These are phyloP conservation scores for Calocybe cyanea DNA, from an alignment of 768 basidiomycete genomes.

Conservation along the genomic window DNA sequence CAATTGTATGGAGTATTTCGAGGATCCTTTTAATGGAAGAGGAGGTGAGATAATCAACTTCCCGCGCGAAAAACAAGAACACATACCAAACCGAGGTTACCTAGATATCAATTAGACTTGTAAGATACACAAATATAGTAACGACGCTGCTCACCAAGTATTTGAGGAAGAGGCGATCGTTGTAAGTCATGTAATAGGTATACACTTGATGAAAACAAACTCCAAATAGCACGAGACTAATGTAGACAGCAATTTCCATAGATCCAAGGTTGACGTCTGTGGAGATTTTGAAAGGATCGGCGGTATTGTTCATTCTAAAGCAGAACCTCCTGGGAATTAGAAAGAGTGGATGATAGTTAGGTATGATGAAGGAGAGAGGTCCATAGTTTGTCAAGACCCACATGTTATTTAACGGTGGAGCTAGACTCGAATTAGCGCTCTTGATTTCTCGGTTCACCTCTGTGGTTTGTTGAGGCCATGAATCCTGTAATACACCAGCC, in stretches of 20 bases:
- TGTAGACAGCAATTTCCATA: slow-evolving; percentile 10
- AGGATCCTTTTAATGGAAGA: slow-evolving; percentile 8
- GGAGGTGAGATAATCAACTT: neutral
- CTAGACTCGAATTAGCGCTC: no score
- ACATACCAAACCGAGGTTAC: slow-evolving; percentile 3
- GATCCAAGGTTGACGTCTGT: slow-evolving; percentile 7
- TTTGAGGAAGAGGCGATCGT: slow-evolving; percentile 10
- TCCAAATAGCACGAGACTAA: slow-evolving; percentile 12
- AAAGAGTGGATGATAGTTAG: no score
- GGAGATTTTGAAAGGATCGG: neutral
- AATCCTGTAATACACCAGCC: no score
- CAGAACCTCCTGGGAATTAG: no score
- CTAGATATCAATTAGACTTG: neutral
- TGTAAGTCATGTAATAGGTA: slow-evolving; percentile 9
- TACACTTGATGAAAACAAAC: slow-evolving; percentile 9
- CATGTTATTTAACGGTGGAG: no score
- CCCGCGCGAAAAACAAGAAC: neutral
- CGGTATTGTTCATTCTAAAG: neutral
- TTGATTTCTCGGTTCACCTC: no score
- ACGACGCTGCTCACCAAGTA: slow-evolving; percentile 3
- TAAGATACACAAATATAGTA: neutral
- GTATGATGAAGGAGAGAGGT: no score
- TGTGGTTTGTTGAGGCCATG: no score
- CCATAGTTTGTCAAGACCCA: no score
- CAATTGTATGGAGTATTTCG: slow-evolving; percentile 19